Percentiles rank a stretch among this genome's conserved stretches.
Conservation (phyloP, 1,139 yeast genomes). For the Sporopachydermia cereana region DNA sequence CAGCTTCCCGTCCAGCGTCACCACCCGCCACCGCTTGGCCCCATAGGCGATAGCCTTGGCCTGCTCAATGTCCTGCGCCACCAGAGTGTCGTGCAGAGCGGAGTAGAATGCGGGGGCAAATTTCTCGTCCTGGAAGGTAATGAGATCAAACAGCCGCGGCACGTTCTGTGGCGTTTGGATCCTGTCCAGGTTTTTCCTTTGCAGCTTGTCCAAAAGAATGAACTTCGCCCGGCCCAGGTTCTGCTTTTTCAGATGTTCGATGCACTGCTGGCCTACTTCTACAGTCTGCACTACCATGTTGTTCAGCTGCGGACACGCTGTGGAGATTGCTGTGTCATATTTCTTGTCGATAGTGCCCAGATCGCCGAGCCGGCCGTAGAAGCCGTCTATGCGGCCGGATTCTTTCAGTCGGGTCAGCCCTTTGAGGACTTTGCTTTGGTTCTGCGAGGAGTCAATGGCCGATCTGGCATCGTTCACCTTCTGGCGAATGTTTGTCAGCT, state of each 20-base stretch:
- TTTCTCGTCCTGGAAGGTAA: slow-evolving; percentile 50
- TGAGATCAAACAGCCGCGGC: slow-evolving; percentile 76
- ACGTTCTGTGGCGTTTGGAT: slow-evolving; percentile 69
- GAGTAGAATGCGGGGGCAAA: slow-evolving; percentile 87
- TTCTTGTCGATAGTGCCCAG: slow-evolving; percentile 78
- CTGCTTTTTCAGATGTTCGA: slow-evolving; percentile 74
- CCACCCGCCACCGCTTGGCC: slow-evolving; percentile 69
- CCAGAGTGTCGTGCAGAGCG: slow-evolving; percentile 77
- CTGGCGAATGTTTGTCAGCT: slow-evolving; percentile 46
- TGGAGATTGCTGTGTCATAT: slow-evolving; percentile 88
- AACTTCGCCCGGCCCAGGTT: slow-evolving; percentile 86
- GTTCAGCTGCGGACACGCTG: slow-evolving; percentile 87
- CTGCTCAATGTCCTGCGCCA: slow-evolving; percentile 64
- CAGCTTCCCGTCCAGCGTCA: slow-evolving; percentile 82
- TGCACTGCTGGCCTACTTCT: slow-evolving; percentile 85
- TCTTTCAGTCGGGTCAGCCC: slow-evolving; percentile 60
- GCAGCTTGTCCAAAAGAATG: slow-evolving; percentile 64
- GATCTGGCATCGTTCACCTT: slow-evolving; percentile 54
- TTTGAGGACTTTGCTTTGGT: slow-evolving; percentile 61
- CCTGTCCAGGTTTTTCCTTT: slow-evolving; percentile 45
- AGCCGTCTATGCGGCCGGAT: slow-evolving; percentile 78
- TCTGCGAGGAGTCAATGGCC: slow-evolving; percentile 44
- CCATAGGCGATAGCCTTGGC: slow-evolving; percentile 91
- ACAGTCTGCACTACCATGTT: slow-evolving; percentile 93
- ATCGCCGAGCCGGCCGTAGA: slow-evolving; percentile 84